Conservation (phyloP, 116 monocot genomes). For the Trichopus zeylanicus region DNA sequence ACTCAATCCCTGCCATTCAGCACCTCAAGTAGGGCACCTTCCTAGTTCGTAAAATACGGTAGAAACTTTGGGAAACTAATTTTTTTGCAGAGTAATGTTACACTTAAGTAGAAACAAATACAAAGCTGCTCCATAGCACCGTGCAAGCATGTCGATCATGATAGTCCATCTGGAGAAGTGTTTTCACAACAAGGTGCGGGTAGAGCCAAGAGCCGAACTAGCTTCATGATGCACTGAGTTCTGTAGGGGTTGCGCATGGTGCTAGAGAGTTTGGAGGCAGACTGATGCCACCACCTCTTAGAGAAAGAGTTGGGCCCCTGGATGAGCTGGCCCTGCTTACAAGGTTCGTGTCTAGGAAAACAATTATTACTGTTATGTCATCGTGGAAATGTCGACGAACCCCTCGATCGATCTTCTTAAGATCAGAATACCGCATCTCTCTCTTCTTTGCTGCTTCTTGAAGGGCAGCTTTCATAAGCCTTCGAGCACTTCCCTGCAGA, state of each 20-base stretch:
- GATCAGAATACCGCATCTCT: constrained; percentile 72
- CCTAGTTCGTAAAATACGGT: too few relatives aligned
- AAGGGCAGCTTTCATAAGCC: constrained; percentile 50
- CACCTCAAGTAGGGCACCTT: too few relatives aligned
- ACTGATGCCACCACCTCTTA: constrained; percentile 43
- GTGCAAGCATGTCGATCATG: too few relatives aligned
- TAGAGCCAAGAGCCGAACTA: neutral
- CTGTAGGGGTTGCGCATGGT: constrained; percentile 14
- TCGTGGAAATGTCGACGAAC: constrained; percentile 71
- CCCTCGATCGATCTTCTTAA: constrained; percentile 67
- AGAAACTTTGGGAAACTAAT: neutral
- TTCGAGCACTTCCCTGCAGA: constrained; percentile 54
- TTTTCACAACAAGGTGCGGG: neutral
- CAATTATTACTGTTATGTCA: constrained; percentile 56
- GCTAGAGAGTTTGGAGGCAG: constrained; percentile 34
- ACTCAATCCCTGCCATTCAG: neutral
- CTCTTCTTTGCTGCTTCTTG: constrained; percentile 75
- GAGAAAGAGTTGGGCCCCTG: constrained; percentile 19
- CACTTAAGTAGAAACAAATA: neutral
- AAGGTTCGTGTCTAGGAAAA: constrained; percentile 44
- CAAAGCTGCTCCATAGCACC: neutral
- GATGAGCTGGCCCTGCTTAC: constrained; percentile 30
- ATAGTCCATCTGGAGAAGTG: neutral
- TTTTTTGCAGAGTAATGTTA: neutral
- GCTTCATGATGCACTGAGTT: neutral